Evolutionary conservation across 768 basidiomycete species (phyloP).

Genomic region (Boletales sp.): DNA sequence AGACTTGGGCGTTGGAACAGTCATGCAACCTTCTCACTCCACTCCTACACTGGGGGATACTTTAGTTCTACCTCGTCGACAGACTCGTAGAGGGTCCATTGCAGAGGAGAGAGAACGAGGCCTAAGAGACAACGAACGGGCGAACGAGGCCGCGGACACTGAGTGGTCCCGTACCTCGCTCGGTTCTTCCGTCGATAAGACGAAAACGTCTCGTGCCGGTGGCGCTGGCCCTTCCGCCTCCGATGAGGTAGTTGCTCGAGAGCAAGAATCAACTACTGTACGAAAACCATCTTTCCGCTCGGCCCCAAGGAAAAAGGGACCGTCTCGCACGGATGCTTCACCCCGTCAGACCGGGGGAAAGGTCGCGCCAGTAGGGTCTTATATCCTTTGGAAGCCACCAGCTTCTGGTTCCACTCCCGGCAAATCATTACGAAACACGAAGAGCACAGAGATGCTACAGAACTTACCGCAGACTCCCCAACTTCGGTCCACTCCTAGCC

Average conservation of each 20-base stretch:
- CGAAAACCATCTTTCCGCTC: constrained; percentile 16
- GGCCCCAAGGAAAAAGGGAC: constrained; percentile 18
- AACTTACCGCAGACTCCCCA: constrained; percentile 12
- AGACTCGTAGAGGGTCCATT: constrained; percentile 25
- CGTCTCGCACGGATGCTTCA: constrained; percentile 16
- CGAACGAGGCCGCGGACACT: constrained; percentile 13
- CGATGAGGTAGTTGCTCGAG: constrained; percentile 19
- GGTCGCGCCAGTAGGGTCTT: constrained; percentile 18
- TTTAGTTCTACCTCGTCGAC: constrained; percentile 22
- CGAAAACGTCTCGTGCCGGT: constrained; percentile 11
- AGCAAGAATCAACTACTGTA: constrained; percentile 13
- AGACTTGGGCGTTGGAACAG: constrained; percentile 16
- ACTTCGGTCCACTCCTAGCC: constrained; percentile 30
- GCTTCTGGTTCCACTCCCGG: constrained; percentile 33
- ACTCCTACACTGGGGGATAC: constrained; percentile 32
- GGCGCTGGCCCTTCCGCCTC: constrained; percentile 15
- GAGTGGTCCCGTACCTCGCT: constrained; percentile 16
- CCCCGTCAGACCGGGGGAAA: constrained; percentile 21
- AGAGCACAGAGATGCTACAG: constrained; percentile 29
- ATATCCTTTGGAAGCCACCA: constrained; percentile 25
- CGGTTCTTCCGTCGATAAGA: constrained; percentile 15
- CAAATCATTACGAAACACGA: constrained; percentile 23
- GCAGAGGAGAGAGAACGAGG: constrained; percentile 23
- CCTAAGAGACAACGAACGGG: constrained; percentile 23
- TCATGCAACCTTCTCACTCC: constrained; percentile 26